Evolutionary conservation across 2,329 filamentous ascomycete genomes (phyloP).

Genomic region (Cercospora sp.): DNA sequence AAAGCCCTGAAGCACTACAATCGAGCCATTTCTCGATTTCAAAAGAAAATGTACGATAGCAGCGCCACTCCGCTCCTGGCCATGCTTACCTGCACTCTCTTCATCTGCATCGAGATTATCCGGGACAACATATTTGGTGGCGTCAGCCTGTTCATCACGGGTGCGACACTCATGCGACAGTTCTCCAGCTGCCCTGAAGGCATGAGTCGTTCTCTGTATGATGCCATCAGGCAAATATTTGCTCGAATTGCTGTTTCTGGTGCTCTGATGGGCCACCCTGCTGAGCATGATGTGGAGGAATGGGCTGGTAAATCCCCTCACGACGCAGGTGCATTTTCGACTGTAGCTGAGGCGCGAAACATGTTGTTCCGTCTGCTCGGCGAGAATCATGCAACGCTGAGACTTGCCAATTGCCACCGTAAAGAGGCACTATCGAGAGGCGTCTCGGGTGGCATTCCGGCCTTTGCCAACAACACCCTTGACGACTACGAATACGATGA

Average conservation of each 20-base stretch:
- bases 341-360: not conserved
- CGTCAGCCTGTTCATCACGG: constrained; percentile 29
- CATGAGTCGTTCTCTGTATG: constrained; percentile 12
- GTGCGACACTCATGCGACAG: constrained; percentile 23
- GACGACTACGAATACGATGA: not conserved
- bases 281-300: constrained; percentile 8
- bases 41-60: constrained; percentile 15
- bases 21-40: constrained; percentile 27
- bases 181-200: constrained; percentile 12
- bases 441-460: not conserved
- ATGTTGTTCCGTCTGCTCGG: constrained; percentile 12
- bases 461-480: constrained; percentile 5
- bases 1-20: constrained; percentile 32
- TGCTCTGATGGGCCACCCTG: constrained; percentile 21
- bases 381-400: constrained; percentile 7
- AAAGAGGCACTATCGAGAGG: not conserved
- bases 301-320: not conserved
- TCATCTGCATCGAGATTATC: constrained; percentile 35
- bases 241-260: constrained; percentile 26
- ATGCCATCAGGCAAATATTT: constrained; percentile 23
- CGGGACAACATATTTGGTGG: constrained; percentile 30
- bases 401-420: not conserved
- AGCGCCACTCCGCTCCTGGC: constrained; percentile 24
- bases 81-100: constrained; percentile 34
- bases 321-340: not conserved